Evolutionary conservation across 805 yeast species (phyloP).

Genomic region (Schwanniomyces occidentalis): DNA sequence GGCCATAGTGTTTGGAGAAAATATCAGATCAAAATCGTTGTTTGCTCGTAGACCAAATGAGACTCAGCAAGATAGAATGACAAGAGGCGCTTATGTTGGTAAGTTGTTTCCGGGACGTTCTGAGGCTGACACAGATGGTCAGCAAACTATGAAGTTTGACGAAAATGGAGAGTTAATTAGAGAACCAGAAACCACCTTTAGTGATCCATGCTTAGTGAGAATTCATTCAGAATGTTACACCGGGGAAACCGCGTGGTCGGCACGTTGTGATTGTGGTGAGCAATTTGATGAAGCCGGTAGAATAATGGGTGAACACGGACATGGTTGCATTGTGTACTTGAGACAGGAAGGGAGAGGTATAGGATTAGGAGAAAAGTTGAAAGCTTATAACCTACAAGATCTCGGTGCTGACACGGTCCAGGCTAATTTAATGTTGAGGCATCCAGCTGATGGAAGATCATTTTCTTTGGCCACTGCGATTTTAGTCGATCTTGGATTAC

Average conservation of each 20-base stretch:
- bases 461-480: conserved; percentile 94
- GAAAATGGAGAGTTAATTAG: conserved; percentile 29
- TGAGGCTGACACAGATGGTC: conserved; percentile 60
- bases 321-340: conserved; percentile 91
- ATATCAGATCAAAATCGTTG: conserved; percentile 74
- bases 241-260: conserved; percentile 99
- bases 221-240: conserved; percentile 98
- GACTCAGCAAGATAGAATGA: conserved; percentile 91
- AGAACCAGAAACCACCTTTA: conserved; percentile 29
- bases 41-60: conserved; percentile 66
- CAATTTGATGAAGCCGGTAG: conserved; percentile 98
- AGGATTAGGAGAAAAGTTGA: conserved; percentile 95
- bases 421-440: conserved; percentile 88
- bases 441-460: conserved; percentile 97
- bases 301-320: conserved; percentile 81
- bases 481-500: conserved; percentile 74
- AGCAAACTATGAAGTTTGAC: conserved; percentile 30
- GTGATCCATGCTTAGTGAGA: conserved; percentile 66
- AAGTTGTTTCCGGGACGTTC: conserved; percentile 83
- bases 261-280: conserved; percentile 99
- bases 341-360: conserved; percentile 99
- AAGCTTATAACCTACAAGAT: conserved; percentile 96
- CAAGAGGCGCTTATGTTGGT: conserved; percentile 97
- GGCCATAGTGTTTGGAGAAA: conserved; percentile 96
- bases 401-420: conserved; percentile 98